Evolutionary conservation across 768 basidiomycete genomes (phyloP).

Genomic region (Mycena floridula): DNA sequence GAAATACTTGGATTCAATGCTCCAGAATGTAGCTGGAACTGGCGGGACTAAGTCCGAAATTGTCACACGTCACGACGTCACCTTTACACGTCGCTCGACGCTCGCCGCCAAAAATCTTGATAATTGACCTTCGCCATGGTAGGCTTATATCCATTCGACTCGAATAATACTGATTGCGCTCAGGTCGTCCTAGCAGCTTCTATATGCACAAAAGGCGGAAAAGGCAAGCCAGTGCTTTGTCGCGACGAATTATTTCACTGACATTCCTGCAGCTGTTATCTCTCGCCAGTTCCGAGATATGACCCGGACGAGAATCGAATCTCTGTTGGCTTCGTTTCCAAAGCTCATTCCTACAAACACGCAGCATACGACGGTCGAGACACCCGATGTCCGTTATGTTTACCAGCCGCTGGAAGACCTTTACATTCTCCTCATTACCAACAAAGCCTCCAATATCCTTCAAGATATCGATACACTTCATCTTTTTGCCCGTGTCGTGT

Average conservation of each 20-base stretch:
- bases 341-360: slow-evolving; percentile 93
- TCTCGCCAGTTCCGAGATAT: slow-evolving; percentile 96
- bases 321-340: slow-evolving; percentile 93
- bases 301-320: slow-evolving; percentile 88
- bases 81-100: too few relatives aligned
- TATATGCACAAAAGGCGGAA: slow-evolving; percentile 92
- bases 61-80: too few relatives aligned
- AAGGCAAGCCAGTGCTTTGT: slow-evolving; percentile 50
- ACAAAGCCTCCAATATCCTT: slow-evolving; percentile 97
- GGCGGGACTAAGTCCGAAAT: too few relatives aligned
- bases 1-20: too few relatives aligned
- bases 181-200: slow-evolving; percentile 94
- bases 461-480: slow-evolving; percentile 97
- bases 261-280: slow-evolving; percentile 63
- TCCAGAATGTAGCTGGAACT: too few relatives aligned
- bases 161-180: too few relatives aligned
- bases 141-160: too few relatives aligned
- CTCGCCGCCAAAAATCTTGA: too few relatives aligned
- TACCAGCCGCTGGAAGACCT: slow-evolving; percentile 96
- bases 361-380: slow-evolving; percentile 96
- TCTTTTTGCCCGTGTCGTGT: slow-evolving; percentile 89
- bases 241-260: slow-evolving; percentile 1
- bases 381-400: slow-evolving; percentile 90
- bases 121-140: too few relatives aligned
- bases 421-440: slow-evolving; percentile 95